phyloP scores from a whole-genome alignment of 2,329 filamentous ascomycete species.

The Colletotrichum phormii region DNA sequence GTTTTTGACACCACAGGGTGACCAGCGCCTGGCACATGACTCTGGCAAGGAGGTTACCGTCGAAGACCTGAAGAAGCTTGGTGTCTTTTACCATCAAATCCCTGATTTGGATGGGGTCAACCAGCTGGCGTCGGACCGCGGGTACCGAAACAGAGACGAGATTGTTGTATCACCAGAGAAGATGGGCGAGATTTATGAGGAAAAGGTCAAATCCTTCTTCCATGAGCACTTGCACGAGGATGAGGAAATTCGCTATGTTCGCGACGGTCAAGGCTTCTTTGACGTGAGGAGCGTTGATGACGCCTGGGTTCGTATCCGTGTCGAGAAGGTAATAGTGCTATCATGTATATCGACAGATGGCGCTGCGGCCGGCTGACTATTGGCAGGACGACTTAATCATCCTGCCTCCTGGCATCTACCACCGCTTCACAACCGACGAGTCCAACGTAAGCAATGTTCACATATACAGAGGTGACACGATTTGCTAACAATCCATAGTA shows the following conservation, averaged over 20 bases:
- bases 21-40: constrained; percentile 92
- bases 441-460: constrained; percentile 76
- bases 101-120: constrained; percentile 76
- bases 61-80: constrained; percentile 76
- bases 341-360: background rate
- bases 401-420: constrained; percentile 94
- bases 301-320: constrained; percentile 86
- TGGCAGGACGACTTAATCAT: constrained; percentile 85
- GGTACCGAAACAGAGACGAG: constrained; percentile 95
- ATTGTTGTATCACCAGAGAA: constrained; percentile 87
- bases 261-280: constrained; percentile 90
- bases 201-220: constrained; percentile 95
- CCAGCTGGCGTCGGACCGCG: constrained; percentile 76
- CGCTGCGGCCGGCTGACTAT: background rate
- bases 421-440: constrained; percentile 95
- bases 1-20: constrained; percentile 69
- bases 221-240: constrained; percentile 97
- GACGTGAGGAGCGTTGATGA: constrained; percentile 88
- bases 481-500: constrained; percentile 68
- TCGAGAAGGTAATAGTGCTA: constrained; percentile 73
- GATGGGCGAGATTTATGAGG: constrained; percentile 90
- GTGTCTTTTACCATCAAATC: constrained; percentile 82
- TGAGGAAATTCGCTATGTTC: constrained; percentile 96
- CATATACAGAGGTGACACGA: background rate
- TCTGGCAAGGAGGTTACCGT: constrained; percentile 77